Conservation (phyloP, 768 basidiomycete genomes). For the Suillus spraguei region DNA sequence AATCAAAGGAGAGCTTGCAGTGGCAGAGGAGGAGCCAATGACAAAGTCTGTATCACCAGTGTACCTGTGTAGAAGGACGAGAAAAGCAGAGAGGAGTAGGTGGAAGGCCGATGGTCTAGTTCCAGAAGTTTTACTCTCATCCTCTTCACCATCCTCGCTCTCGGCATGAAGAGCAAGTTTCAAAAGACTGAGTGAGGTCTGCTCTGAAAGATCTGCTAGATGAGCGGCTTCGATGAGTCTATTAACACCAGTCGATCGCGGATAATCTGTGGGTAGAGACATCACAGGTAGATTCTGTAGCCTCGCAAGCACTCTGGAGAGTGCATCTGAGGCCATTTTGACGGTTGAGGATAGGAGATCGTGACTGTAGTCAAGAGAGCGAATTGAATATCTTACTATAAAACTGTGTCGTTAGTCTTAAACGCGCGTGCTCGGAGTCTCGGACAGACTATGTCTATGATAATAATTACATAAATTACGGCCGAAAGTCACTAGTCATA, state of each 20-base stretch:
- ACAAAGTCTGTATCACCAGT: constrained; percentile 95
- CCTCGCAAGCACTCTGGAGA: constrained; percentile 60
- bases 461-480: not conserved
- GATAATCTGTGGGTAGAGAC: constrained; percentile 95
- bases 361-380: not conserved
- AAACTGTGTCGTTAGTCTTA: constrained; percentile 5
- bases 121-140: constrained; percentile 40
- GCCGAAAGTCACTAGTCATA: not conserved
- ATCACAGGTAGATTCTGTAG: constrained; percentile 86
- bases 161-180: constrained; percentile 80
- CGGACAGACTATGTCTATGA: too few relatives aligned
- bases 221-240: constrained; percentile 87
- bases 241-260: constrained; percentile 71
- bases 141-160: constrained; percentile 49
- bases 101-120: constrained; percentile 84
- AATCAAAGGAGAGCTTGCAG: constrained; percentile 76
- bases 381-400: not conserved
- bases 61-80: constrained; percentile 88
- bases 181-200: constrained; percentile 76
- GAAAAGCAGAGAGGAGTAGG: constrained; percentile 89
- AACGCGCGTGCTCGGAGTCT: not conserved
- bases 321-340: constrained; percentile 32
- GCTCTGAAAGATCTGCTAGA: constrained; percentile 67
- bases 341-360: not conserved
- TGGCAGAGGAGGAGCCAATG: constrained; percentile 84